Evolutionary conservation across 768 basidiomycete genomes (phyloP), one percentile per base, ranked within the genome.

Genomic region (Lentinula edodes): DNA sequence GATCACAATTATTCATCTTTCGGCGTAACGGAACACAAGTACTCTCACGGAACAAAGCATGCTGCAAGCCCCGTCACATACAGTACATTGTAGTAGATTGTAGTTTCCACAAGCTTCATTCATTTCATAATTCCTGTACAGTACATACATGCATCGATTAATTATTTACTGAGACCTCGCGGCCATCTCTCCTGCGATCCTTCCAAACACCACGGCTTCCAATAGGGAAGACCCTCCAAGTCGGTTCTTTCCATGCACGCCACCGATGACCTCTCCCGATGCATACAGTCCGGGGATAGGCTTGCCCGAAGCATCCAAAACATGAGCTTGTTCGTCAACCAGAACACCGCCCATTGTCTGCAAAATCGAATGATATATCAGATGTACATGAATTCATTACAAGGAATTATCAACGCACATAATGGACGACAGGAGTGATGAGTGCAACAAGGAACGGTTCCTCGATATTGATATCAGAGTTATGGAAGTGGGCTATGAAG

Each of bases 181-280:
- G 5, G 69, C 69, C 0, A 57, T 60, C n/a, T 59, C 60, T 8
- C 70, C 70, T 3, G 69, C 69, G 38, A 71, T 61, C 34, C 70
- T 56, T 46, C 70, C 70, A 64, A 71, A 71, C 18, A 71, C 70
- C n/a, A 70, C 69, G 16, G 68, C 68, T 62, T 71, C 70, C 15
- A 71, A 57, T 34, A 71, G 48, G 28, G 69, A 70, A 54, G 69
- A 70, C 1, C 70, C 70, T 48, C 68, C 70, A 42, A 71, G 64
- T 8, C 70, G 59, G 51, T 71, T 71, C 60, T 64, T 52, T 18
- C 69, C 70, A 51, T 71, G 70, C 35, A 71, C 69, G n/a, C 70
- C 70, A 35, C 70, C 70, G 43, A 69, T 70, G 32, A 66, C 67
- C 53, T 71, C 70, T 4, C 70, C 70, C 6, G 70, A 68, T 12